phyloP scores from a whole-genome alignment of 495 filamentous ascomycete species.

The Lasiosphaeria miniovina region DNA sequence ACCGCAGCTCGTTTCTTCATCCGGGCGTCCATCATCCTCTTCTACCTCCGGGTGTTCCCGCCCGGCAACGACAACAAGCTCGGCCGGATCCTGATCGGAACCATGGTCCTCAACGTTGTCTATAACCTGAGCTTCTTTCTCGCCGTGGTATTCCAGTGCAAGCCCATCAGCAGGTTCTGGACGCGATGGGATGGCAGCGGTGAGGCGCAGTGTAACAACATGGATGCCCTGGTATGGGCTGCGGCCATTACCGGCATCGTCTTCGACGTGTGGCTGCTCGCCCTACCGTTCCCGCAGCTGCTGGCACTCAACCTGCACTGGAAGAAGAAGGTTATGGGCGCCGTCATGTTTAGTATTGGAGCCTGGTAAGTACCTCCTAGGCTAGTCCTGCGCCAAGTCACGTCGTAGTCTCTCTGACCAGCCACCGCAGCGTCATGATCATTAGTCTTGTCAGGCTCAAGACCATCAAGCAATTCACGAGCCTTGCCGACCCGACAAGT shows the following conservation, averaged over 20 bases:
- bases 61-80: constrained; percentile 16
- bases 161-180: constrained; percentile 35
- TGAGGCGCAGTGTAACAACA: constrained; percentile 30
- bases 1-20: constrained; percentile 36
- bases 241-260: constrained; percentile 34
- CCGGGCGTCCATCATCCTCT: constrained; percentile 48
- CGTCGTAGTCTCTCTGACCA: background rate
- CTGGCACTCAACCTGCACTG: constrained; percentile 30
- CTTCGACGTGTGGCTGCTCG: constrained; percentile 37
- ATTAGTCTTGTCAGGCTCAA: constrained; percentile 32
- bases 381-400: too few relatives aligned
- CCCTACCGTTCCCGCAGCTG: constrained; percentile 36
- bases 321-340: constrained; percentile 35
- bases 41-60: constrained; percentile 52
- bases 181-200: constrained; percentile 27
- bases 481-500: constrained; percentile 28
- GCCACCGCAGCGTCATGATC: constrained; percentile 23
- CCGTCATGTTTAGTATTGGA: constrained; percentile 40
- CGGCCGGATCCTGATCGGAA: constrained; percentile 29
- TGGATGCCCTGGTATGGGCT: constrained; percentile 27
- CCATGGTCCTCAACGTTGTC: constrained; percentile 32
- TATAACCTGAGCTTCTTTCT: constrained; percentile 40
- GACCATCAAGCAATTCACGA: constrained; percentile 27
- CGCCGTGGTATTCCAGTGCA: constrained; percentile 42
- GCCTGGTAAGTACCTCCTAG: constrained; percentile 25